These are phyloP conservation scores for Calophaca sinica DNA, from an alignment of 306 rosid genomes.

Conservation along the genomic window DNA sequence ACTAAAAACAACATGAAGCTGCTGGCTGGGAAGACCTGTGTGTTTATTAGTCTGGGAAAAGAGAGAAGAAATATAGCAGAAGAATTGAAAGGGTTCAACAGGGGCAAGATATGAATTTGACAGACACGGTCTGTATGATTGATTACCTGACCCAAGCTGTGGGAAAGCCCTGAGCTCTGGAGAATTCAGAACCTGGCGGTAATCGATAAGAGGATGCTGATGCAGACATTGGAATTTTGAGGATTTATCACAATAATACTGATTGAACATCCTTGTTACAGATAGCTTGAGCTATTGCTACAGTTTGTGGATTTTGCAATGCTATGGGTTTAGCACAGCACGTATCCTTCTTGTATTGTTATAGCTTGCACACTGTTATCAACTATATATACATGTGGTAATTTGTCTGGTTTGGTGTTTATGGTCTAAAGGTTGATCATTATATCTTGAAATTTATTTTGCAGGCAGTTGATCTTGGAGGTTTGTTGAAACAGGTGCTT, in stretches of 20 bases:
- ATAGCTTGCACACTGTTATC: not conserved
- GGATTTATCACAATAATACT: not conserved
- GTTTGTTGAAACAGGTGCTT: slow-evolving; percentile 73
- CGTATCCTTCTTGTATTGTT: slow-evolving; percentile 11
- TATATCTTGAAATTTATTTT: slow-evolving; percentile 40
- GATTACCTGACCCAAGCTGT: not conserved
- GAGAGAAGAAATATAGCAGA: slow-evolving; percentile 2
- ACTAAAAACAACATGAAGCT: not conserved
- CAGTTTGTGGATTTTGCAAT: slow-evolving; percentile 11
- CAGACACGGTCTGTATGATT: not conserved
- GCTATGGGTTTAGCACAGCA: not conserved
- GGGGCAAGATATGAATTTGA: not conserved
- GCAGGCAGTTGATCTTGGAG: slow-evolving; percentile 84
- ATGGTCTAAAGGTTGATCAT: not conserved
- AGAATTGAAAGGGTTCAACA: not conserved
- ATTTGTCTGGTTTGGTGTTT: not conserved
- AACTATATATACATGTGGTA: slow-evolving; percentile 12
- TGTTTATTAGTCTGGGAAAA: too few species aligned
- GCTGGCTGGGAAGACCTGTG: not conserved
- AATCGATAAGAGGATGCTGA: not conserved
- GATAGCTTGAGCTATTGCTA: slow-evolving; percentile 21
- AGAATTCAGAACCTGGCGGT: slow-evolving; percentile 10
- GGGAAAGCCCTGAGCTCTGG: not conserved
- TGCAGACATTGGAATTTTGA: not conserved
- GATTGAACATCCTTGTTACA: slow-evolving; percentile 16